Conservation (phyloP, 2,329 filamentous ascomycete species). For the Colletotrichum destructivum region DNA sequence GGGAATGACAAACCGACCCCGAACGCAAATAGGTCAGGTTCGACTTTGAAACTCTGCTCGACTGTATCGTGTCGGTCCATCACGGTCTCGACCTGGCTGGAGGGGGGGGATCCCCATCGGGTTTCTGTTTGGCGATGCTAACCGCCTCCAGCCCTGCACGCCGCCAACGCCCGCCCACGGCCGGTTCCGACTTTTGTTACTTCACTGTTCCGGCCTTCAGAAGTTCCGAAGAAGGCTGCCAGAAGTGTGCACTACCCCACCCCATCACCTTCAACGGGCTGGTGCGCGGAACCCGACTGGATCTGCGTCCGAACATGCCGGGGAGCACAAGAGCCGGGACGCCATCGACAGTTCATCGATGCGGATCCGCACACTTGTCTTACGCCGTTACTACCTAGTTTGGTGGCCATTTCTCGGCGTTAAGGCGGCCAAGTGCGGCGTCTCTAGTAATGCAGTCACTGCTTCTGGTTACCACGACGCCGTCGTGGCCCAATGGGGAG, state of each 20-base stretch:
- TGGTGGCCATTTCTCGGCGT: neutral
- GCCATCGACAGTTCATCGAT: neutral
- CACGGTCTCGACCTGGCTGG: neutral
- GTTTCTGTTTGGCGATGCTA: neutral
- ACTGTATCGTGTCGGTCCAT: constrained; percentile 1
- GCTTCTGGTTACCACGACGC: neutral
- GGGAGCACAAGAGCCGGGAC: neutral
- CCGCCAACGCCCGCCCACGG: neutral
- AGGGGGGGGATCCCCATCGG: neutral
- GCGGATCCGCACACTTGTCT: constrained; percentile 8
- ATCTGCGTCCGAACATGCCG: neutral
- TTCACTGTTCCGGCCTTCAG: neutral
- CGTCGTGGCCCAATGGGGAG: neutral
- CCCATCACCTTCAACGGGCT: neutral
- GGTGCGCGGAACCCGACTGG: neutral
- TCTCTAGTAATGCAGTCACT: neutral
- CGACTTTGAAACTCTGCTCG: constrained; percentile 10
- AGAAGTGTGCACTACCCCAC: neutral
- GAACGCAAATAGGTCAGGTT: constrained; percentile 11
- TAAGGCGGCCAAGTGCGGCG: neutral
- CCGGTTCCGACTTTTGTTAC: neutral
- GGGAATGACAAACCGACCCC: too few species aligned
- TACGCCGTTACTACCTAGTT: too few species aligned
- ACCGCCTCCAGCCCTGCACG: constrained; percentile 7
- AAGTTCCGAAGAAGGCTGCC: neutral